Base-by-base conservation (phyloP, 1,139 yeast genomes). In the Hanseniaspora gamundiae region DNA sequence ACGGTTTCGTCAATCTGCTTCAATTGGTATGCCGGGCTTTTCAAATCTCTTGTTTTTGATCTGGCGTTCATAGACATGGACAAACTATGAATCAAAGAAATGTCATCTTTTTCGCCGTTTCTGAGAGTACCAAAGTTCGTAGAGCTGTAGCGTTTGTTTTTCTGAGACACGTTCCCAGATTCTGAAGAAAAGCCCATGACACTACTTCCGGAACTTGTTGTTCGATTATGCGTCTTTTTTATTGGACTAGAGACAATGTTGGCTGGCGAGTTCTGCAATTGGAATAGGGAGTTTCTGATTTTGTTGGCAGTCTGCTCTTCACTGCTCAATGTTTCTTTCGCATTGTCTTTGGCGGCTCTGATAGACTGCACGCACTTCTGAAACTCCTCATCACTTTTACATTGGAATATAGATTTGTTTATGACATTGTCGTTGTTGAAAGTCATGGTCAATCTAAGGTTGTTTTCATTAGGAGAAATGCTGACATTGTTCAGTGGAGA, bases 401-500 rank as follows among this genome's bases (percentile, higher is more conserved):
- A 74, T 52, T 78, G 80, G 41, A 52, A 58, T 26, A 59, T 41
- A 9, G 52, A 49, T 33, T 51, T 48, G 17, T n/a, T 33, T 2
- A 24, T n/a, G 5, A 10, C 14, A 11, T 45, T 49, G 14, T 46
- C 43, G 29, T 45, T 49, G 24, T 52, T 52, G 33, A 55, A 49
- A 16, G 50, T 49, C 35, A 60, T 52, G 3, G 52, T 70, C 20
- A 62, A 42, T 39, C 61, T 53, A 17, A 55, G 54, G n/a, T 49
- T 45, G 8, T 51, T 43, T 47, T 62, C 65, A 19, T 48, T 51
- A n/a, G 51, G 47, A 35, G 49, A 48, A n/a, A 81, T 59, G 19
- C 68, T 67, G 19, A 82, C 74, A 38, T 80, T 86, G 43, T 74
- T 67, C 36, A 86, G 62, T 2, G 88, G 81, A 80, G 88, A 81